Evolutionary conservation across 768 basidiomycete genomes (phyloP), one percentile per base, ranked within the genome.

Genomic region (Leccinum longicurvipes): DNA sequence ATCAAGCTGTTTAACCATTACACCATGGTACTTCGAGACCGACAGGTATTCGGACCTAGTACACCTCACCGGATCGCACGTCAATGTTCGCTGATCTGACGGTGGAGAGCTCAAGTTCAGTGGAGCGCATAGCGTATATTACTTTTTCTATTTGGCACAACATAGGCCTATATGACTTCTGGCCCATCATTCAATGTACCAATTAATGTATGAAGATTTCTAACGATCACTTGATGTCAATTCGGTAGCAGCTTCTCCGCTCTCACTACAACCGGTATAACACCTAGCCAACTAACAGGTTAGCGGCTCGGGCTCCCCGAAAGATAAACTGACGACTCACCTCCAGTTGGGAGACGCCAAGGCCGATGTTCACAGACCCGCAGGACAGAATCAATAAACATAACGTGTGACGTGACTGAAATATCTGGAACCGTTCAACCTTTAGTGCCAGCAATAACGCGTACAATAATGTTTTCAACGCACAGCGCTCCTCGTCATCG

Each of bases 341-440:
- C 87, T 75, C 88, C 87, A 5, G 85, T 87, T 1, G 82, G 79
- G 19, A 89, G 67, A 5, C 60, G 48, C 65, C 79, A 83, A 9
- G 51, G 56, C 2, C 65, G 63, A 17, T 83, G 77, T 4, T 74
- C 79, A 27, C 82, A 68, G 0, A 76, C 76, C 4, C 65, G 70
- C 60, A 87, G 60, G 48, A 87, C 79, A 0, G 78, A 82, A 42
- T 78, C 76, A 41, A 86, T 84, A 57, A 84, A 79, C 1, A 81
- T 85, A 14, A 80, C 76, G 63, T 91, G 88, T 1, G 82, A 80
- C 1, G 86, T 86, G 56, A 89, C 78, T 5, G 85, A 84, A 17
- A 89, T 78, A 60, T 80, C 88, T 89, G 44, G 25, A 47, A 36
- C 7, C 28, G 12, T 36, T 54, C 31, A 49, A 36, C 46, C n/a